Percentiles rank a stretch among this genome's conserved stretches.
phyloP scores from a whole-genome alignment of 306 rosid species.

The Pterocarpus santalinus region DNA sequence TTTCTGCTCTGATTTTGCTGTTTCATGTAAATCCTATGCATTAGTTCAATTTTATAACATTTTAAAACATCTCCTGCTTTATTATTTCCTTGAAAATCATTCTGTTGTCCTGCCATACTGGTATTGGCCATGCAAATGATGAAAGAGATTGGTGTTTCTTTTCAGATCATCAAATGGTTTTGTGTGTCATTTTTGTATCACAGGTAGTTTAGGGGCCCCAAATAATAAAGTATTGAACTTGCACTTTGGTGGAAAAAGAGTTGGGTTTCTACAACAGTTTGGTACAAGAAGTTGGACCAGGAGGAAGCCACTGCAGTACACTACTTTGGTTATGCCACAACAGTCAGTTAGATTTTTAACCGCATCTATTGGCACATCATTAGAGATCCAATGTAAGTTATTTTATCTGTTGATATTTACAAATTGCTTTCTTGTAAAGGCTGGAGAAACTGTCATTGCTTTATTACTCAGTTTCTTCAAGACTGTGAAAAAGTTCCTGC shows the following conservation, averaged over 20 bases:
- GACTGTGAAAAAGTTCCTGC: too few relatives aligned
- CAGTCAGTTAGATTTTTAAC: conserved; percentile 48
- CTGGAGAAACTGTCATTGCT: conserved; percentile 6
- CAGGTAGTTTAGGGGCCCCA: conserved; percentile 77
- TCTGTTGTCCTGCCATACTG: conserved; percentile 34
- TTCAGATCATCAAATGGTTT: not conserved
- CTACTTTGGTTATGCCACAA: conserved; percentile 57
- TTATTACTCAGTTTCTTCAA: not conserved
- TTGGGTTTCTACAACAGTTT: conserved; percentile 52
- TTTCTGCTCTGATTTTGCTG: too few relatives aligned
- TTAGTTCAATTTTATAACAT: conserved; percentile 4
- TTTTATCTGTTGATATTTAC: conserved; percentile 16
- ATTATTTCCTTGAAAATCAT: conserved; percentile 29
- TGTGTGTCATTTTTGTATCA: conserved; percentile 34
- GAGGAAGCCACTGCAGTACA: conserved; percentile 54
- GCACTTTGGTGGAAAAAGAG: conserved; percentile 53
- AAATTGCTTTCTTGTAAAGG: not conserved
- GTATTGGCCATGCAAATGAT: conserved; percentile 24
- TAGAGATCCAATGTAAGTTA: conserved; percentile 62
- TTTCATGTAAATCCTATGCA: not conserved
- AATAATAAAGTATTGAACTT: conserved; percentile 58
- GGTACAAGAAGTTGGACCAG: conserved; percentile 63
- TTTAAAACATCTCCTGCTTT: not conserved
- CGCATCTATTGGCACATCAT: conserved; percentile 37
- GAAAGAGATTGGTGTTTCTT: conserved; percentile 35